phyloP scores from a whole-genome alignment of 1,284 basidiomycete genomes.

The Lignosus rhinocerotis region DNA sequence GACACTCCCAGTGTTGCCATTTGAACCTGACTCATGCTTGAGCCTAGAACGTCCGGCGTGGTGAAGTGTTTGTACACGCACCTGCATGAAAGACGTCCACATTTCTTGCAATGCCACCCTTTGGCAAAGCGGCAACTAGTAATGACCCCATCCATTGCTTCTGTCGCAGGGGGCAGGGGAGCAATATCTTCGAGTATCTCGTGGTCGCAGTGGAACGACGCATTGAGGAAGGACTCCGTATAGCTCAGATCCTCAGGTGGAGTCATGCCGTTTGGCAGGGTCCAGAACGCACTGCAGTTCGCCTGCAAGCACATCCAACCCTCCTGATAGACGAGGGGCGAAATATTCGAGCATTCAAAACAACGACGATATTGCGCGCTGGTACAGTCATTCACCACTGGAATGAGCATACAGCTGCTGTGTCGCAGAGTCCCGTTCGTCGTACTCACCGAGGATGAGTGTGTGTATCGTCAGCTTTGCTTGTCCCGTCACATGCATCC shows the following conservation, averaged over 20 bases:
- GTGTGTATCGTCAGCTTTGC: neutral
- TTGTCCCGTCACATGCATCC: neutral
- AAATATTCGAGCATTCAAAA: slow-evolving; percentile 26
- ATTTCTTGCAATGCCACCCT: slow-evolving; percentile 67
- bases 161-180: slow-evolving; percentile 35
- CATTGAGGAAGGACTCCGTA: slow-evolving; percentile 45
- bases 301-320: slow-evolving; percentile 67
- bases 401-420: neutral
- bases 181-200: slow-evolving; percentile 31
- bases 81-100: slow-evolving; percentile 75
- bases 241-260: slow-evolving; percentile 45
- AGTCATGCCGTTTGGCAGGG: slow-evolving; percentile 24
- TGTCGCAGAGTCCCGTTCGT: too few relatives aligned
- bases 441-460: neutral
- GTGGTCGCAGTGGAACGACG: slow-evolving; percentile 27
- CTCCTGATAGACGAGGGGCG: slow-evolving; percentile 53
- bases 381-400: neutral
- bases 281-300: slow-evolving; percentile 58
- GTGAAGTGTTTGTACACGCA: slow-evolving; percentile 30
- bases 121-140: slow-evolving; percentile 58
- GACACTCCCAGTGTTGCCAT: slow-evolving; percentile 75
- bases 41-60: neutral
- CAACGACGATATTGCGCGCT: slow-evolving; percentile 9
- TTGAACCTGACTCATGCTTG: slow-evolving; percentile 47
- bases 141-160: slow-evolving; percentile 37